These are phyloP conservation scores for Heterobasidion occidentale DNA, from an alignment of 1,284 basidiomycete genomes.

Conservation along the genomic window DNA sequence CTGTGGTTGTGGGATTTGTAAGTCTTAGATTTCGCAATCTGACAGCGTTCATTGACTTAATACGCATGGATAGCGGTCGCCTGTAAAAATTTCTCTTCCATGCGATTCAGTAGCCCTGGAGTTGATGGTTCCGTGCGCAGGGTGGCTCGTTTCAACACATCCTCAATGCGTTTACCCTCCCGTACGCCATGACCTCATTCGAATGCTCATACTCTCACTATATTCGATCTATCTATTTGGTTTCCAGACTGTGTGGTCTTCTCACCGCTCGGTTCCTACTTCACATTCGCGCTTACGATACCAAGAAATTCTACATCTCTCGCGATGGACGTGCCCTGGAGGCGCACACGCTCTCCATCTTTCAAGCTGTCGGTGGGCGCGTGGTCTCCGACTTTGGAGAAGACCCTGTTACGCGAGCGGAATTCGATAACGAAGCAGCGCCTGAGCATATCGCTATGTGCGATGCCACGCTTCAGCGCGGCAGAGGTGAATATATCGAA, in stretches of 20 bases:
- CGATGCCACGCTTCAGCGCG: too few species aligned
- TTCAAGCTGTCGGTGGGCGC: neutral
- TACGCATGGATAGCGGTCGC: too few species aligned
- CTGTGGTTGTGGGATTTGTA: conserved; percentile 22
- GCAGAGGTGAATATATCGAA: too few species aligned
- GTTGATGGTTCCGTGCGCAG: neutral
- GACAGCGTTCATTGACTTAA: too few species aligned
- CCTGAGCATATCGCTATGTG: neutral
- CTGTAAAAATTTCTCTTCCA: neutral
- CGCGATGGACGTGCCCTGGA: neutral
- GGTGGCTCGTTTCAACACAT: conserved; percentile 21
- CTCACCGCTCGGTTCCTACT: neutral
- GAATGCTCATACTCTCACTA: too few species aligned
- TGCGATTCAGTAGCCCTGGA: neutral
- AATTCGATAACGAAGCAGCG: neutral
- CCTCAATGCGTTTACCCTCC: conserved; percentile 22
- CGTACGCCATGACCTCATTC: neutral
- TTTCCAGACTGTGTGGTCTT: neutral
- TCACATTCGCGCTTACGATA: neutral
- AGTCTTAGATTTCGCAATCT: conserved; percentile 3
- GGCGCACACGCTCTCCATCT: neutral
- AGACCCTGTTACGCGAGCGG: neutral
- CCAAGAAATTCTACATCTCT: neutral
- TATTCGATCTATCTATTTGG: too few species aligned
- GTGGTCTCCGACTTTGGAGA: neutral